Evolutionary conservation across 208 protist species (phyloP).

Genomic region (Leishmania guyanensis): DNA sequence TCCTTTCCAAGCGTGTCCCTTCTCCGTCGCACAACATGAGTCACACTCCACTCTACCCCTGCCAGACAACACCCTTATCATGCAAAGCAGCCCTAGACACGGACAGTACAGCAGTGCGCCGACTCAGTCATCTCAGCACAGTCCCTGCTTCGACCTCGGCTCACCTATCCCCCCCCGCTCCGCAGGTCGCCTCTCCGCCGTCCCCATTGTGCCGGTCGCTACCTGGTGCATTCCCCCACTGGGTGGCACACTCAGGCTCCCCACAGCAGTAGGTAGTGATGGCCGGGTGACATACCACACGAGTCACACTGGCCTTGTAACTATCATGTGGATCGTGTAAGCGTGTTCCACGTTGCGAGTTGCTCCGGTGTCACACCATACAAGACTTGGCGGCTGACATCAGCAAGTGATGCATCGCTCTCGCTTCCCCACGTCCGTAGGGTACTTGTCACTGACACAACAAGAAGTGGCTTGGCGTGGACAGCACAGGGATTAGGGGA

Average conservation of each 20-base stretch:
- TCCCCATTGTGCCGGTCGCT: background rate
- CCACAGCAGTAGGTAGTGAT: no score
- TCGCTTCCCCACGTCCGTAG: background rate
- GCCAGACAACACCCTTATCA: background rate
- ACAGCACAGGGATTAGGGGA: background rate
- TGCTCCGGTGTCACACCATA: no score
- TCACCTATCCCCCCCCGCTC: no score
- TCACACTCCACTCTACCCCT: no score
- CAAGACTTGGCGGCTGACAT: background rate
- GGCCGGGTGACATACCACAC: background rate
- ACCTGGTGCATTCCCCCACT: no score
- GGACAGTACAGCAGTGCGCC: background rate
- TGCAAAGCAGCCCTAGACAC: background rate
- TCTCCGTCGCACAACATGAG: no score
- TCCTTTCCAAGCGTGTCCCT: no score
- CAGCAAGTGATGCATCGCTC: background rate
- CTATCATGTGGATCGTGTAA: background rate
- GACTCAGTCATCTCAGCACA: background rate
- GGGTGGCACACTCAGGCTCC: no score
- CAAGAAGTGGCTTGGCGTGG: background rate
- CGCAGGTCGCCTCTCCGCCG: background rate
- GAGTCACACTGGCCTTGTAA: background rate
- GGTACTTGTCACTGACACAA: no score
- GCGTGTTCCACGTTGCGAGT: background rate
- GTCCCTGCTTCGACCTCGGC: background rate